These are phyloP conservation scores for Sphagnum contortum DNA, from an alignment of 225 moss, liverwort and hornwort species.

Conservation along the genomic window DNA sequence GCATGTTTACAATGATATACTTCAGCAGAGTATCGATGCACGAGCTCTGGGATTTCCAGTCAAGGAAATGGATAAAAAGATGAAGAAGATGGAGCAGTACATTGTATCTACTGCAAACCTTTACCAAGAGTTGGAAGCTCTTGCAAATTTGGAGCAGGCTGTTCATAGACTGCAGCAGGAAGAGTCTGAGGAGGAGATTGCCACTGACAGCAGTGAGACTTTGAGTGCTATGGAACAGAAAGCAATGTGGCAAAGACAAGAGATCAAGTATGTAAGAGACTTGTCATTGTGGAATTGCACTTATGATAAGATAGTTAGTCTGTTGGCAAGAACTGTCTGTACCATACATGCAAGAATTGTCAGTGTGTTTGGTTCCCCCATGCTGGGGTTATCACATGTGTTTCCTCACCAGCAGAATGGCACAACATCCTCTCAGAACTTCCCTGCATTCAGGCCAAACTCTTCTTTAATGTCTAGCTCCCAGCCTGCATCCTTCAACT, in stretches of 20 bases:
- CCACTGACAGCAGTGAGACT: conserved; percentile 25
- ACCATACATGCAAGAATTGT: conserved; percentile 84
- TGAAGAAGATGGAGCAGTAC: conserved; percentile 90
- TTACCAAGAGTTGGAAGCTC: conserved; percentile 78
- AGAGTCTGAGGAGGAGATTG: conserved; percentile 40
- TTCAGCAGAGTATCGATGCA: conserved; percentile 74
- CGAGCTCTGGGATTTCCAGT: conserved; percentile 49
- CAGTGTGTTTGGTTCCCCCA: conserved; percentile 78
- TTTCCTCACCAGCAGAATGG: conserved; percentile 60
- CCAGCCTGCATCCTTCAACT: conserved; percentile 43
- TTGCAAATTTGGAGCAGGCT: conserved; percentile 81
- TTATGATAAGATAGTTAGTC: conserved; percentile 77
- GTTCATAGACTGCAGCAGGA: conserved; percentile 65
- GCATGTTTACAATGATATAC: conserved; percentile 74
- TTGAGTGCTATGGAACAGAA: conserved; percentile 69
- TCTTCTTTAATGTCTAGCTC: conserved; percentile 26
- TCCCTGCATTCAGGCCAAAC: conserved; percentile 20
- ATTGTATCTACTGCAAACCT: conserved; percentile 73
- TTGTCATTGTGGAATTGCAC: conserved; percentile 87
- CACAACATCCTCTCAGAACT: conserved; percentile 17
- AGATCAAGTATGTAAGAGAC: conserved; percentile 76
- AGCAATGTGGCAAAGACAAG: conserved; percentile 72
- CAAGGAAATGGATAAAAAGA: conserved; percentile 87
- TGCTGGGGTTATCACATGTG: conserved; percentile 78
- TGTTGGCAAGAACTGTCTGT: conserved; percentile 82